These are phyloP conservation scores for Arabidopsis thaliana DNA, from an alignment of 345 rosid species.

Conservation along the genomic window TAIR10.1 NC_003074.8:6873501-6874000, in stretches of 20 bases:
- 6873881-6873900: conserved; percentile 1
- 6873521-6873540: not conserved
- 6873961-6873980: conserved; percentile 26
- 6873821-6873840: not conserved
- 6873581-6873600: conserved; percentile 17
- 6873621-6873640: conserved; percentile 82
- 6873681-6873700: conserved; percentile 77
- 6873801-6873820: conserved; percentile 18
- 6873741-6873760: conserved; percentile 56
- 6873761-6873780: conserved; percentile 3
- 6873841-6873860: conserved; percentile 21
- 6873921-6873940: not conserved
- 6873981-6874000: conserved; percentile 58
- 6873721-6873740: conserved; percentile 61
- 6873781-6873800: conserved; percentile 2
- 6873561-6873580: conserved; percentile 10
- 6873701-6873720: conserved; percentile 70
- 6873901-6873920: not conserved
- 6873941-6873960: conserved; percentile 16
- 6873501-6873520: conserved; percentile 19
- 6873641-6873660: conserved; percentile 79
- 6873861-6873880: not conserved
- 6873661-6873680: conserved; percentile 57
- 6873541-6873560: conserved; percentile 2
- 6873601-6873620: conserved; percentile 58